phyloP scores from a whole-genome alignment of 495 filamentous ascomycete genomes.

The Neurospora sp. region DNA sequence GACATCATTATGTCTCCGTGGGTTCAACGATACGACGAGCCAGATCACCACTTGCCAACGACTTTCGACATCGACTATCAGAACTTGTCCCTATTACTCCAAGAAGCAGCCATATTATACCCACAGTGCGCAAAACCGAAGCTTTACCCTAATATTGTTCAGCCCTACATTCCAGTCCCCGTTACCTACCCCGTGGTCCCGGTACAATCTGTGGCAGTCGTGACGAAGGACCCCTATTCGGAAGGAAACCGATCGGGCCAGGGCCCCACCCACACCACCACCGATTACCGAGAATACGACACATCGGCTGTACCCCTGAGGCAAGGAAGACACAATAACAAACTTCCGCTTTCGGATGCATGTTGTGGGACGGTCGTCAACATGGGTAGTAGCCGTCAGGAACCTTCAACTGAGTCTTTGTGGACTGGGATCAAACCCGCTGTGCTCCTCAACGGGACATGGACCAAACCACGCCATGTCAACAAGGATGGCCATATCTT shows the following conservation, averaged over 20 bases:
- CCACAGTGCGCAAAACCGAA: neutral
- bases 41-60: neutral
- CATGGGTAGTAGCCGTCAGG: neutral
- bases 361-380: neutral
- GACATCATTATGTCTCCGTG: neutral
- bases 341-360: neutral
- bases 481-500: neutral
- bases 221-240: neutral
- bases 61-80: neutral
- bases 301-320: neutral
- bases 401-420: neutral
- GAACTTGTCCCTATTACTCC: neutral
- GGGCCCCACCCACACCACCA: neutral
- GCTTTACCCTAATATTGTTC: neutral
- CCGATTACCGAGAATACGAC: neutral
- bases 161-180: neutral
- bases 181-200: neutral
- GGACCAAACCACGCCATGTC: neutral
- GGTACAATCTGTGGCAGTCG: neutral
- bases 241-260: neutral
- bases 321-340: neutral
- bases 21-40: neutral
- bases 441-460: neutral
- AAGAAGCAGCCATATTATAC: neutral
- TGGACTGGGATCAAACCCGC: neutral